These are phyloP conservation scores for Mycena haematopus DNA, from an alignment of 768 basidiomycete genomes.

Conservation along the genomic window DNA sequence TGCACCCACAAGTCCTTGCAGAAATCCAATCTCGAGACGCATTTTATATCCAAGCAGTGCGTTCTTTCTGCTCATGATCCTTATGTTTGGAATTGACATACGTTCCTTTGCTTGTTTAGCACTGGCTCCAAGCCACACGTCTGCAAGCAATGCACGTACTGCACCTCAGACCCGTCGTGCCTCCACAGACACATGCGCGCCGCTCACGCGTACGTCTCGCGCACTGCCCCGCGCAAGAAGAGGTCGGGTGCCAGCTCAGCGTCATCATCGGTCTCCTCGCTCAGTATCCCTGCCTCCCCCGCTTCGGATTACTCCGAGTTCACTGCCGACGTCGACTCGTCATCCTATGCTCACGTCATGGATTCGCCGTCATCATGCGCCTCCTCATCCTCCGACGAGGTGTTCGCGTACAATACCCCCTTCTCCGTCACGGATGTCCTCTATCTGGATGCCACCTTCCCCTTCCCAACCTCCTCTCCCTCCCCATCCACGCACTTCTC, in stretches of 20 bases:
- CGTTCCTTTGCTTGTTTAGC: background rate
- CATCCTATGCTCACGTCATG: no score
- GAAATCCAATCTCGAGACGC: conserved; percentile 18
- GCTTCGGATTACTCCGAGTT: background rate
- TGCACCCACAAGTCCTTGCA: conserved; percentile 17
- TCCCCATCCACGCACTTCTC: background rate
- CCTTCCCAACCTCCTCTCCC: background rate
- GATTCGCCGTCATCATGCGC: no score
- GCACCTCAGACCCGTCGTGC: conserved; percentile 11
- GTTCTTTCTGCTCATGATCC: background rate
- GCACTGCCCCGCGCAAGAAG: background rate
- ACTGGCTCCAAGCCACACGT: conserved; percentile 10
- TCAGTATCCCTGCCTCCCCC: background rate
- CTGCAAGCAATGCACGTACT: conserved; percentile 7
- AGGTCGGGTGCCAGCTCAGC: no score
- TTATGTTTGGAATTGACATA: background rate
- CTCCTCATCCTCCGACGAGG: background rate
- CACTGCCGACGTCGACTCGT: background rate
- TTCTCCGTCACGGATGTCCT: background rate
- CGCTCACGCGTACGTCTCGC: background rate
- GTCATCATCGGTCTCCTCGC: background rate
- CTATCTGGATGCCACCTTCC: no score
- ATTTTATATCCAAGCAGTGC: conserved; percentile 12
- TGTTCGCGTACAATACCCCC: background rate
- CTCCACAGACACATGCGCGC: conserved; percentile 10